Percentiles rank a stretch among this genome's conserved stretches.
phyloP scores from a whole-genome alignment of 1,139 yeast genomes.

The Taphrina pruni region DNA sequence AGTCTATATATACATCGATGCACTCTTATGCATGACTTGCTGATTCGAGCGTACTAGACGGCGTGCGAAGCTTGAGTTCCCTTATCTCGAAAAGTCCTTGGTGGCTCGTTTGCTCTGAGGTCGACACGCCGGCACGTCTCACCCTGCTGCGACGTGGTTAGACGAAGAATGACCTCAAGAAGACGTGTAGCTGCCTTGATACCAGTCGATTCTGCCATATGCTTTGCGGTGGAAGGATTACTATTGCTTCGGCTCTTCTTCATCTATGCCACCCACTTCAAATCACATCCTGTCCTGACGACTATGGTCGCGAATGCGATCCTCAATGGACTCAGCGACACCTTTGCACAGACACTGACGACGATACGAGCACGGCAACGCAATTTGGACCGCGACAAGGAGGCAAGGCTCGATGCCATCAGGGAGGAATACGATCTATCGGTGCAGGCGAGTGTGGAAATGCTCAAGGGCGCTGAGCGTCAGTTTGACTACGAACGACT shows the following conservation, averaged over 20 bases:
- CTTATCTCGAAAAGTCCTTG: no score
- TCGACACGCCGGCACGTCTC: no score
- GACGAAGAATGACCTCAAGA: neutral
- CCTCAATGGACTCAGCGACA: slow-evolving; percentile 35
- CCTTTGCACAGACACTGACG: slow-evolving; percentile 41
- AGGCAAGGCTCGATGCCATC: slow-evolving; percentile 32
- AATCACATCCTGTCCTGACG: slow-evolving; percentile 40
- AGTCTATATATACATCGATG: no score
- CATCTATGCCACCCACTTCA: slow-evolving; percentile 35
- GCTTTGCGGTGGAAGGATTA: slow-evolving; percentile 11
- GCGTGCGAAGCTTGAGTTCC: no score
- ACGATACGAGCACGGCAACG: slow-evolving; percentile 16
- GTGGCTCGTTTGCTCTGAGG: no score
- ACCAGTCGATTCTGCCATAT: slow-evolving; percentile 25
- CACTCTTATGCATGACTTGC: no score
- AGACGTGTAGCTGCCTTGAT: slow-evolving; percentile 12
- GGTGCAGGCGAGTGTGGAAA: slow-evolving; percentile 24
- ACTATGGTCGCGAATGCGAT: slow-evolving; percentile 35
- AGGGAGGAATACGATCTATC: slow-evolving; percentile 34
- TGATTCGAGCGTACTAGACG: no score
- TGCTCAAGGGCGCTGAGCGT: slow-evolving; percentile 36
- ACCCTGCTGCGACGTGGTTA: neutral
- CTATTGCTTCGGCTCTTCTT: slow-evolving; percentile 28
- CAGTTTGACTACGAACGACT: slow-evolving; percentile 38
- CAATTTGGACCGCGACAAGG: slow-evolving; percentile 23